Conservation (phyloP, 1,139 yeast genomes). For the Pichia terricola region DNA sequence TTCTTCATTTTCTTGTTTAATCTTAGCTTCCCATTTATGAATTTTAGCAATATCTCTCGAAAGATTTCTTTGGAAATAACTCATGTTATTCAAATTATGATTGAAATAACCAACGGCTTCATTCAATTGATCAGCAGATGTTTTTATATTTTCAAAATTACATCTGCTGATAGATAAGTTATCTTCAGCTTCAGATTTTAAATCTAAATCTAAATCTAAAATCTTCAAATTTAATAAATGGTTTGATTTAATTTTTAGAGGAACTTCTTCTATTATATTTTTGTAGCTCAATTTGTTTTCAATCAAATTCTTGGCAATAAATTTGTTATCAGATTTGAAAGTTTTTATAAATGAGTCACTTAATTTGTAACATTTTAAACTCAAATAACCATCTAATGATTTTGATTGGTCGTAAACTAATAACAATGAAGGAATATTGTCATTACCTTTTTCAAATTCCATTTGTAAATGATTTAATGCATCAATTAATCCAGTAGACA, state of each 20-base stretch:
- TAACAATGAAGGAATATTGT: slow-evolving; percentile 47
- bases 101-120: slow-evolving; percentile 72
- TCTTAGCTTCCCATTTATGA: slow-evolving; percentile 65
- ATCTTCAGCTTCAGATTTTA: slow-evolving; percentile 14
- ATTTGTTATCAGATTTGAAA: slow-evolving; percentile 38
- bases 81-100: slow-evolving; percentile 75
- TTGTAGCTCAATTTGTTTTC: slow-evolving; percentile 54
- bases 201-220: slow-evolving; percentile 16
- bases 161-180: slow-evolving; percentile 30
- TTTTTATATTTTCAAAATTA: slow-evolving; percentile 27
- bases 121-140: slow-evolving; percentile 55
- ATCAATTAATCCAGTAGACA: slow-evolving; percentile 57
- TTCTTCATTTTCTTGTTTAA: slow-evolving; percentile 58
- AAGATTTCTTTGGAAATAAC: slow-evolving; percentile 72
- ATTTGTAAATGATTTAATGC: slow-evolving; percentile 55
- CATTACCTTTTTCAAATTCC: slow-evolving; percentile 27
- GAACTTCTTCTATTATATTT: slow-evolving; percentile 66
- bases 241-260: slow-evolving; percentile 54
- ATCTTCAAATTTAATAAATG: slow-evolving; percentile 32
- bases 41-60: slow-evolving; percentile 65
- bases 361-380: slow-evolving; percentile 62
- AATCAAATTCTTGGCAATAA: slow-evolving; percentile 59
- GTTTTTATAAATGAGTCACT: slow-evolving; percentile 51
- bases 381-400: slow-evolving; percentile 48
- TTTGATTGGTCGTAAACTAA: slow-evolving; percentile 69